phyloP scores from a whole-genome alignment of 495 filamentous ascomycete genomes.

The Neurospora tetrasperma region DNA sequence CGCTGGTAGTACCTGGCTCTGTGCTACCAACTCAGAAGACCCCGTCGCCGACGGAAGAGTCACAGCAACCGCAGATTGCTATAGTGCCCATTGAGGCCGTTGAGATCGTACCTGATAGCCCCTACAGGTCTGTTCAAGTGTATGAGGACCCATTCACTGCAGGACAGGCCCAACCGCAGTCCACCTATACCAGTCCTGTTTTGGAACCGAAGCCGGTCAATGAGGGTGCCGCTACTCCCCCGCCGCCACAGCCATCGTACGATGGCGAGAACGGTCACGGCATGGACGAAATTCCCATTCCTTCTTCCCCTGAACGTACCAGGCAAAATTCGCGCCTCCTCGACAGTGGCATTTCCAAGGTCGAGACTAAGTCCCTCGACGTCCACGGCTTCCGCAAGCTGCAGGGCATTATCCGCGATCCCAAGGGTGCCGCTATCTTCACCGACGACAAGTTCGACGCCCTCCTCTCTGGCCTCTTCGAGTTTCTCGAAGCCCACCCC shows the following conservation, averaged over 20 bases:
- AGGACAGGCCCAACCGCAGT: slow-evolving; percentile 33
- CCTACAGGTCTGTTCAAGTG: slow-evolving; percentile 37
- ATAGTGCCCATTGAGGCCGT: slow-evolving; percentile 10
- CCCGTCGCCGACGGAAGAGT: slow-evolving; percentile 7
- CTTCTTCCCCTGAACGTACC: slow-evolving; percentile 36
- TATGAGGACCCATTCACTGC: slow-evolving; percentile 52
- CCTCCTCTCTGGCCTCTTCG: slow-evolving; percentile 62
- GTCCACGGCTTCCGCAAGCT: slow-evolving; percentile 83
- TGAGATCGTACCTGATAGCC: slow-evolving; percentile 17
- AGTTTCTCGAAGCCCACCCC: slow-evolving; percentile 54
- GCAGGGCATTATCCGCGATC: slow-evolving; percentile 67
- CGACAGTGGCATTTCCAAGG: slow-evolving; percentile 63
- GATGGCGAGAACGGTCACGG: slow-evolving; percentile 10
- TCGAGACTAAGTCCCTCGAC: slow-evolving; percentile 62
- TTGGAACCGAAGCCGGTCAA: slow-evolving; percentile 43
- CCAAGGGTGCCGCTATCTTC: slow-evolving; percentile 36
- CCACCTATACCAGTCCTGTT: slow-evolving; percentile 32
- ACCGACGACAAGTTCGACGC: slow-evolving; percentile 59
- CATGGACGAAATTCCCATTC: slow-evolving; percentile 9
- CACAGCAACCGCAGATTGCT: background rate
- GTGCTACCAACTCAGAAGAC: slow-evolving; percentile 9
- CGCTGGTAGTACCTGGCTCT: slow-evolving; percentile 33
- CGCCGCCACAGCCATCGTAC: slow-evolving; percentile 6
- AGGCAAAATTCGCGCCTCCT: slow-evolving; percentile 50
- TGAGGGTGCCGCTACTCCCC: slow-evolving; percentile 38